These are phyloP conservation scores for Ophiostoma sp. DNA, from an alignment of 2,329 filamentous ascomycete genomes.

Conservation along the genomic window DNA sequence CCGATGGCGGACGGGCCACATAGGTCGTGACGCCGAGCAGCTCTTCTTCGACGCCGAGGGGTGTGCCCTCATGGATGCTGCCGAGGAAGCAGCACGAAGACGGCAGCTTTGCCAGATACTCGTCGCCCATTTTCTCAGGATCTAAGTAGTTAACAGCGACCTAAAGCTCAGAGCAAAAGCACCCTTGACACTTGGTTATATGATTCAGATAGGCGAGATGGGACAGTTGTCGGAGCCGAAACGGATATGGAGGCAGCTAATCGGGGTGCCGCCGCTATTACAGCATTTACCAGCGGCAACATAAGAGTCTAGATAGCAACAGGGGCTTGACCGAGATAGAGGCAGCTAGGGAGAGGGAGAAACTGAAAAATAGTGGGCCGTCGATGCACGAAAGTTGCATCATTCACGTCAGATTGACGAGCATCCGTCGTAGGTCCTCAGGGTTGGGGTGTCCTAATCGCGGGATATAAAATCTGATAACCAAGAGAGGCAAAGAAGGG, in stretches of 20 bases:
- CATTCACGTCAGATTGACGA: background rate
- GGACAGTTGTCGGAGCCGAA: background rate
- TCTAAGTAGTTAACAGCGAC: background rate
- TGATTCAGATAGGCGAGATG: background rate
- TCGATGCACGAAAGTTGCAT: background rate
- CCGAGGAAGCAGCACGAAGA: slow-evolving; percentile 29
- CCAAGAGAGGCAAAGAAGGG: background rate
- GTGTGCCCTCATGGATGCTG: slow-evolving; percentile 29
- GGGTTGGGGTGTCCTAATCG: background rate
- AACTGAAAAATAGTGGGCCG: background rate
- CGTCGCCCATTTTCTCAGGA: background rate
- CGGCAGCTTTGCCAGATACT: slow-evolving; percentile 28
- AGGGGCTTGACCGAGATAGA: background rate
- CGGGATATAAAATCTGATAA: background rate
- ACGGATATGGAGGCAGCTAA: background rate
- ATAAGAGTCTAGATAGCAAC: background rate
- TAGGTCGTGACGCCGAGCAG: slow-evolving; percentile 30
- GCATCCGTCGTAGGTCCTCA: background rate
- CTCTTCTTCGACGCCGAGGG: slow-evolving; percentile 26
- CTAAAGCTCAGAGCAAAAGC: no score
- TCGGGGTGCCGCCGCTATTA: background rate
- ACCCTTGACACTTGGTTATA: background rate
- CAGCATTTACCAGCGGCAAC: background rate
- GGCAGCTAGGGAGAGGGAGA: background rate
- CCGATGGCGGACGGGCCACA: slow-evolving; percentile 26